Conservation (phyloP, 2,329 filamentous ascomycete species). For the Arthrobotrys conoides region DNA sequence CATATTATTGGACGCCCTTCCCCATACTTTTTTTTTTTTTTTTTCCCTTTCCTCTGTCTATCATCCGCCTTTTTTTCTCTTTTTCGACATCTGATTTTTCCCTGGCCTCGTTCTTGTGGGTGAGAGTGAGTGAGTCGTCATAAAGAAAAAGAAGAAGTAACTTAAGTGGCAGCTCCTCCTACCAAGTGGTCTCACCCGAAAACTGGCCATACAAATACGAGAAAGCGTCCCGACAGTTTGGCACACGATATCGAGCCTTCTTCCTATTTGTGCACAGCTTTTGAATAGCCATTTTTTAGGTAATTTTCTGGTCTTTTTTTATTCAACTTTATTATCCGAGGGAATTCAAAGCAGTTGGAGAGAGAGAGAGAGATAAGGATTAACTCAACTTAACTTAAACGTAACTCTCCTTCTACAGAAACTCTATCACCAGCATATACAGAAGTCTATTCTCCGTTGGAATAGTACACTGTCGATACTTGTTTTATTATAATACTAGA, state of each 20-base stretch:
- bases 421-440: neutral
- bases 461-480: too few species aligned
- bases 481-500: too few species aligned
- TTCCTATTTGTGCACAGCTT: constrained; percentile 35
- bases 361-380: too few species aligned
- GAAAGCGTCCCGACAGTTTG: constrained; percentile 32
- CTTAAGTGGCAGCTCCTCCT: neutral
- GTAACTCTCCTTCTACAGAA: neutral
- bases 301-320: constrained; percentile 28
- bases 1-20: constrained; percentile 59
- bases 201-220: constrained; percentile 53
- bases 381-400: too few species aligned
- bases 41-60: neutral
- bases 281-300: constrained; percentile 11
- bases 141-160: too few species aligned
- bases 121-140: constrained; percentile 19
- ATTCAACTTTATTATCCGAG: constrained; percentile 25
- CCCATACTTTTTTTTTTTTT: constrained; percentile 26
- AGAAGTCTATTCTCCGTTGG: neutral
- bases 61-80: constrained; percentile 3
- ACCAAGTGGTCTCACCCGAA: constrained; percentile 32
- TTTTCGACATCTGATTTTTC: constrained; percentile 22
- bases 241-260: constrained; percentile 29
- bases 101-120: neutral
- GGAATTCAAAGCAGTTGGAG: constrained; percentile 2